A percentile compares a stretch with the other conserved stretches of the same genome.
Evolutionary conservation across 768 basidiomycete genomes (phyloP).

Genomic region (Rhodotorula graminis): DNA sequence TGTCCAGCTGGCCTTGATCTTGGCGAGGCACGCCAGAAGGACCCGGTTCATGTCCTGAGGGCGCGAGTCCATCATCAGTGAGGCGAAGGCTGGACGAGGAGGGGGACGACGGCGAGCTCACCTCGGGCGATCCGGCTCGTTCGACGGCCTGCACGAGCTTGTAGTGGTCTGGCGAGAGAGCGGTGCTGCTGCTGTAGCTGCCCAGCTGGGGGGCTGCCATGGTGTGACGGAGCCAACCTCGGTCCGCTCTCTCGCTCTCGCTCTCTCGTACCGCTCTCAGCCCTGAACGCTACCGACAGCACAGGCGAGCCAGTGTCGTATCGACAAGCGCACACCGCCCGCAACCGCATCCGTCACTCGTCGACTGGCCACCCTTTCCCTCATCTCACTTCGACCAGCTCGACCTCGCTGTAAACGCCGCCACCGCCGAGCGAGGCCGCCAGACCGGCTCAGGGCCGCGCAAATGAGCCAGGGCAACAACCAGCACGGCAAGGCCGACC

Average conservation of each 20-base stretch:
- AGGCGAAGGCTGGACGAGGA: neutral
- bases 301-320: too few relatives aligned
- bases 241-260: neutral
- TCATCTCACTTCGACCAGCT: too few relatives aligned
- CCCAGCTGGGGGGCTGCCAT: neutral
- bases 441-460: too few relatives aligned
- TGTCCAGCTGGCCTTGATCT: neutral
- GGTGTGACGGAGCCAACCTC: neutral
- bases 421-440: too few relatives aligned
- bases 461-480: too few relatives aligned
- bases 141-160: constrained; percentile 16
- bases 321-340: too few relatives aligned
- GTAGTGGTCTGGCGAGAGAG: constrained; percentile 21
- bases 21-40: neutral
- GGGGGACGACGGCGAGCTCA: neutral
- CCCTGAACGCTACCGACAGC: too few relatives aligned
- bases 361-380: too few relatives aligned
- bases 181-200: constrained; percentile 5
- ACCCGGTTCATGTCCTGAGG: neutral
- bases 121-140: neutral
- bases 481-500: too few relatives aligned
- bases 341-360: too few relatives aligned
- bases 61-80: neutral
- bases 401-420: too few relatives aligned
- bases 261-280: too few relatives aligned